Percentiles rank a stretch among this genome's conserved stretches.
phyloP scores from a whole-genome alignment of 805 yeast species.

The Kodamaea leandrae region DNA sequence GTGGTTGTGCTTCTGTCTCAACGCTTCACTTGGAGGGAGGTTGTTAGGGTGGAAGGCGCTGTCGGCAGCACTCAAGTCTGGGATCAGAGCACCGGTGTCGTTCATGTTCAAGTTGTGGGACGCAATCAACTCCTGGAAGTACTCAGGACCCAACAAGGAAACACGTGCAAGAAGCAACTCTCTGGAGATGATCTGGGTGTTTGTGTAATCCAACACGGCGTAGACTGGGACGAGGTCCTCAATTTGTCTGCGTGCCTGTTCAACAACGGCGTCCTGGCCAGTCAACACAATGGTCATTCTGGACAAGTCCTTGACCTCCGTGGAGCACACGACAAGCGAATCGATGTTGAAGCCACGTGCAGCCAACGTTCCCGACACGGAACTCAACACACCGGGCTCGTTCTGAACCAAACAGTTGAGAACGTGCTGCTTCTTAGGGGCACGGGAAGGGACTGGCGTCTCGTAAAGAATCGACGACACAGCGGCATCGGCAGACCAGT shows the following conservation, averaged over 20 bases:
- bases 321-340: conserved; percentile 92
- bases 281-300: conserved; percentile 94
- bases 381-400: conserved; percentile 95
- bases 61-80: conserved; percentile 43
- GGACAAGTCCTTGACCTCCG: conserved; percentile 92
- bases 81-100: conserved; percentile 38
- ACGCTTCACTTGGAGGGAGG: conserved; percentile 84
- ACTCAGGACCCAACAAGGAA: conserved; percentile 95
- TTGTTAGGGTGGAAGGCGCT: conserved; percentile 80
- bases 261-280: conserved; percentile 95
- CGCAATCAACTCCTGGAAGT: conserved; percentile 89
- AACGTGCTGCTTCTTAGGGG: conserved; percentile 79
- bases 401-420: conserved; percentile 96
- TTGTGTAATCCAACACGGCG: conserved; percentile 92
- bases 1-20: conserved; percentile 91
- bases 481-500: conserved; percentile 95
- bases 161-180: conserved; percentile 90
- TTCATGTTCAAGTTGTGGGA: conserved; percentile 60
- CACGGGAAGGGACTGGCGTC: conserved; percentile 64
- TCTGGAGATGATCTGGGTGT: conserved; percentile 85
- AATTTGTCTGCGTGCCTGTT: conserved; percentile 96
- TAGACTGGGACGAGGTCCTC: conserved; percentile 98
- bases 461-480: conserved; percentile 94
- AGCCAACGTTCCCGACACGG: conserved; percentile 92
- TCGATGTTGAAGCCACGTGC: conserved; percentile 99